Conservation (phyloP, 2,329 filamentous ascomycete genomes). For the Botrytis porri region DNA sequence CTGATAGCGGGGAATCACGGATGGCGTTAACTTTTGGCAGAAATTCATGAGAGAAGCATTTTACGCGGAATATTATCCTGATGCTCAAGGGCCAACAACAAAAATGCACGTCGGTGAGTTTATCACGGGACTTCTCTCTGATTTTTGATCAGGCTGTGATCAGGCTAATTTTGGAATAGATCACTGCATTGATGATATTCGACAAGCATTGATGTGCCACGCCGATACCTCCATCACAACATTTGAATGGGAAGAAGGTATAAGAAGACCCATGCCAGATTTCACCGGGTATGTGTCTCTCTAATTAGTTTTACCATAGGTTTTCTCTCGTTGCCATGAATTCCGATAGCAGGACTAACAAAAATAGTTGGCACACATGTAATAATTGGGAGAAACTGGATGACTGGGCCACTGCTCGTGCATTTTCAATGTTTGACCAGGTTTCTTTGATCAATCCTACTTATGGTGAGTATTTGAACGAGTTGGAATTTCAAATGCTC, state of each 20-base stretch:
- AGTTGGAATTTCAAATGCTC: too few relatives aligned
- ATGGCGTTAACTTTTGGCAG: background rate
- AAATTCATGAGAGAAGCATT: constrained; percentile 15
- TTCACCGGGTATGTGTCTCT: background rate
- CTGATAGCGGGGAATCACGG: too few relatives aligned
- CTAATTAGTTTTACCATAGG: too few relatives aligned
- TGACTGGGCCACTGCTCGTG: constrained; percentile 4
- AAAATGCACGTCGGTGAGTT: constrained; percentile 15
- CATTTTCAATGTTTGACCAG: constrained; percentile 16
- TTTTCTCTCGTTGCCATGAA: too few relatives aligned
- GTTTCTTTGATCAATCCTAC: constrained; percentile 12
- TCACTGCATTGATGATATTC: constrained; percentile 16
- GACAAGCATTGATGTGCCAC: constrained; percentile 13
- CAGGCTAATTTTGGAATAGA: background rate
- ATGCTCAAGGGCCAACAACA: constrained; percentile 4
- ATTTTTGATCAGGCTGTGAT: background rate
- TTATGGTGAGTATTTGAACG: background rate
- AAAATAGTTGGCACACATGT: constrained; percentile 8
- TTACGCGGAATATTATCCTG: constrained; percentile 13
- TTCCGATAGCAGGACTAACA: background rate
- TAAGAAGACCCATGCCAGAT: constrained; percentile 4
- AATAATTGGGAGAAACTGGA: constrained; percentile 12
- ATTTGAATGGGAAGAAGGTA: constrained; percentile 1
- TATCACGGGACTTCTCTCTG: fast-evolving
- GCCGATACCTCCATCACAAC: constrained; percentile 12